Evolutionary conservation across 1,139 yeast species (phyloP).

Genomic region (Suhomyces bolitotheri): DNA sequence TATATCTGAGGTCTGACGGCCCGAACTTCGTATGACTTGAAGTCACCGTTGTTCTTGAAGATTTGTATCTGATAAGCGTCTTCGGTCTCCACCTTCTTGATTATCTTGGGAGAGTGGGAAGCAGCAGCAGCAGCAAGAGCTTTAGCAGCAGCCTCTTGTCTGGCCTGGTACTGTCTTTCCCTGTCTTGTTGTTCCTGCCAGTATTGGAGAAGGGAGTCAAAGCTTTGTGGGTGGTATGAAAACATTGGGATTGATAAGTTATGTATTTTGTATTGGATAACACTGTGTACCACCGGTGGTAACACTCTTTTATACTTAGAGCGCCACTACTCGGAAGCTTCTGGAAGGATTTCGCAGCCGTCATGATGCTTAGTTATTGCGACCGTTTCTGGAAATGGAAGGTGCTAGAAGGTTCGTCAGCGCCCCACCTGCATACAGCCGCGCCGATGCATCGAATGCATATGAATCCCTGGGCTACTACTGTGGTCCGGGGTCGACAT

Average conservation of each 20-base stretch:
- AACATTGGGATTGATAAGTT: constrained; percentile 8
- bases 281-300: background rate
- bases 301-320: constrained; percentile 2
- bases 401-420: constrained; percentile 3
- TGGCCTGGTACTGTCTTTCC: constrained; percentile 16
- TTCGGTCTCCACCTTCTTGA: constrained; percentile 41
- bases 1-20: constrained; percentile 26
- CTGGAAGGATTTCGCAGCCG: constrained; percentile 14
- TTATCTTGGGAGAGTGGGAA: constrained; percentile 27
- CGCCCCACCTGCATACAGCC: background rate
- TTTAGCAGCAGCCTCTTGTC: constrained; percentile 8
- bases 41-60: constrained; percentile 37
- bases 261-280: background rate
- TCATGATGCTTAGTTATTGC: constrained; percentile 1
- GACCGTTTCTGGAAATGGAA: constrained; percentile 7
- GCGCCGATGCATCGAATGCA: too few species aligned
- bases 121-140: constrained; percentile 6
- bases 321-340: constrained; percentile 5
- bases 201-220: constrained; percentile 7
- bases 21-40: constrained; percentile 41
- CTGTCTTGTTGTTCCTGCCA: constrained; percentile 15
- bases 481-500: too few species aligned
- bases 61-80: constrained; percentile 42
- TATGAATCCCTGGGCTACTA: too few species aligned
- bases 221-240: constrained; percentile 11